These are phyloP conservation scores for Podospora comata DNA, from an alignment of 495 filamentous ascomycete genomes.

Conservation along the genomic window DNA sequence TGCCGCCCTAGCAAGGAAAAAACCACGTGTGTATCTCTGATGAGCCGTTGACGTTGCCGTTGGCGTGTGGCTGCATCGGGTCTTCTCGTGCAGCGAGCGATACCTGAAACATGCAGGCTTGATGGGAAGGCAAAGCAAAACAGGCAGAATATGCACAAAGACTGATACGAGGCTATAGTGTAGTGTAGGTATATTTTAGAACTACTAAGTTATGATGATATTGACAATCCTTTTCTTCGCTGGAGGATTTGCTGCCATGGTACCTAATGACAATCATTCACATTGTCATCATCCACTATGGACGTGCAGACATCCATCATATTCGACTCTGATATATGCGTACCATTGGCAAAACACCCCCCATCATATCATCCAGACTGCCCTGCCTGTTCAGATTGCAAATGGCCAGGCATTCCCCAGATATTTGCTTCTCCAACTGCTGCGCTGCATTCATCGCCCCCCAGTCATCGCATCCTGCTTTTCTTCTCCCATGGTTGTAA, in stretches of 20 bases:
- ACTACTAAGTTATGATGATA: not conserved
- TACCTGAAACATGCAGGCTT: not conserved
- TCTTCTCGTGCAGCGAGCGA: not conserved
- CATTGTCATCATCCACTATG: not conserved
- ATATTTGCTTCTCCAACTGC: conserved; percentile 1
- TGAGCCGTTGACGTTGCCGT: not conserved
- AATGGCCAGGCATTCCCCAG: conserved; percentile 9
- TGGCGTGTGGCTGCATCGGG: not conserved
- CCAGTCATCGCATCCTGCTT: not conserved
- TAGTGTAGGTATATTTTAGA: not conserved
- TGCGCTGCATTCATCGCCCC: not conserved
- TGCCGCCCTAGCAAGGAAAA: not conserved
- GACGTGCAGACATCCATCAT: not conserved
- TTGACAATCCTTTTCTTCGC: not conserved
- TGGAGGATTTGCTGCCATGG: not conserved
- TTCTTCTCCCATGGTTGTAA: conserved; percentile 5
- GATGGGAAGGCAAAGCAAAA: not conserved
- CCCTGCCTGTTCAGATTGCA: not conserved
- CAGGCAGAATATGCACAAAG: not conserved
- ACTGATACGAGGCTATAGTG: not conserved
- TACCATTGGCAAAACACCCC: not conserved
- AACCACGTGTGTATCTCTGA: not conserved
- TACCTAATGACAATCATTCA: not conserved
- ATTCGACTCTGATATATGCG: not conserved
- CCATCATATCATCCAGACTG: not conserved